A percentile compares a stretch with the other conserved stretches of the same genome.
These are phyloP conservation scores for Calonectria multiphialidica DNA, from an alignment of 2,329 filamentous ascomycete genomes.

Conservation along the genomic window DNA sequence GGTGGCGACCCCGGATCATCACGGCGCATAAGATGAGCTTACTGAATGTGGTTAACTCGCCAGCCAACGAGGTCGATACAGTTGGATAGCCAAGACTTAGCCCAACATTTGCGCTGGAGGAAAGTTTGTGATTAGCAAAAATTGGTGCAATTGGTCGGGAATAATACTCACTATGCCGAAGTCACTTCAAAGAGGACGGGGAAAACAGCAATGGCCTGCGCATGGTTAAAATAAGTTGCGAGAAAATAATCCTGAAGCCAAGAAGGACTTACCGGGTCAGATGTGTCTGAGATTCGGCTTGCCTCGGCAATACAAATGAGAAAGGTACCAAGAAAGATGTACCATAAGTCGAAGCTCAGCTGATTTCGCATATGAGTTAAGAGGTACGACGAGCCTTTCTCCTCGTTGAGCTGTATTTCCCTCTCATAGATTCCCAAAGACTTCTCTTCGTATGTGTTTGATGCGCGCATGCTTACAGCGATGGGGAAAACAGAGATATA, in stretches of 20 bases:
- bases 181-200: conserved; percentile 48
- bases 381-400: conserved; percentile 43
- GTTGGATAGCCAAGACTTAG: conserved; percentile 48
- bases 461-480: conserved; percentile 70
- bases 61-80: conserved; percentile 44
- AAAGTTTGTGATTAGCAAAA: background rate
- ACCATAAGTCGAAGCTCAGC: conserved; percentile 57
- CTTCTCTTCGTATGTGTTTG: conserved; percentile 72
- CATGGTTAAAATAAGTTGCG: background rate
- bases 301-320: conserved; percentile 49
- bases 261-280: conserved; percentile 36
- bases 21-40: conserved; percentile 51
- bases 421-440: conserved; percentile 68
- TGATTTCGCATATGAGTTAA: conserved; percentile 51
- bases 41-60: conserved; percentile 45
- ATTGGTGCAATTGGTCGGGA: background rate
- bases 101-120: conserved; percentile 49
- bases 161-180: conserved; percentile 46
- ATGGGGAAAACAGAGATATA: conserved; percentile 73
- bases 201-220: conserved; percentile 45
- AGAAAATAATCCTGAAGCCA: background rate
- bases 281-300: conserved; percentile 34
- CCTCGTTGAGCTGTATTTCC: conserved; percentile 38
- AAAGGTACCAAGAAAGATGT: conserved; percentile 53
- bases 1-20: conserved; percentile 53